A percentile compares a stretch with the other conserved stretches of the same genome.
Conservation (phyloP, 192 early-diverging fungal species). For the Coemansia sp. region DNA sequence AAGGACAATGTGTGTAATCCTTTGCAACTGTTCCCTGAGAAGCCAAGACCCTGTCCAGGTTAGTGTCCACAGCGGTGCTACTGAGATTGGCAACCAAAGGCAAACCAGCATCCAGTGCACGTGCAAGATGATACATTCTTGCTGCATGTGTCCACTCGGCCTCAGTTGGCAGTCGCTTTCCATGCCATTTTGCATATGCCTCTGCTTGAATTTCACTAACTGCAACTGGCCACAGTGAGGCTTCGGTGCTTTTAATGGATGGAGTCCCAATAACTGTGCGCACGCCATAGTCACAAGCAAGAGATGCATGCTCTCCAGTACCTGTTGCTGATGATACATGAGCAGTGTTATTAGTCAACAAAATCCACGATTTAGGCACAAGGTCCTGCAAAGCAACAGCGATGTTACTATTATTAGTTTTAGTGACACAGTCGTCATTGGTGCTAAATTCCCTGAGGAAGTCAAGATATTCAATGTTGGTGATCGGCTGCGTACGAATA, state of each 20-base stretch:
- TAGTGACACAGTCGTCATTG: not conserved
- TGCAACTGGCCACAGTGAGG: conserved; percentile 68
- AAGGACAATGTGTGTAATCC: conserved; percentile 9
- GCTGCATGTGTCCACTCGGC: conserved; percentile 61
- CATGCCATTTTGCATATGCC: conserved; percentile 63
- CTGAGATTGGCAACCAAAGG: not conserved
- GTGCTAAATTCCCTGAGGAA: conserved; percentile 45
- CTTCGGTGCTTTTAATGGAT: conserved; percentile 49
- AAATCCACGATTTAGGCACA: conserved; percentile 64
- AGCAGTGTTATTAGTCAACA: not conserved
- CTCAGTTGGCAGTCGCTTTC: conserved; percentile 74
- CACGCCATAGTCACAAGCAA: conserved; percentile 45
- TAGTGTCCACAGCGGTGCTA: conserved; percentile 4
- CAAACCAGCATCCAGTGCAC: conserved; percentile 14
- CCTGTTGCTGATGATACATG: not conserved
- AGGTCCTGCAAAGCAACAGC: conserved; percentile 15
- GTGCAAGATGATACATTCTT: conserved; percentile 22
- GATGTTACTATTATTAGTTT: not conserved
- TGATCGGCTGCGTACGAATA: conserved; percentile 78
- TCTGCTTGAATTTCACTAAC: conserved; percentile 67
- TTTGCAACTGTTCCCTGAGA: not conserved
- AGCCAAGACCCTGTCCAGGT: conserved; percentile 10
- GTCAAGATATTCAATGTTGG: conserved; percentile 69
- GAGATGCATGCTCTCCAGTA: not conserved
- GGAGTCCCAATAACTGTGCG: conserved; percentile 70